phyloP scores from a whole-genome alignment of 257 asterid genomes.

The Orobanche coerulescens region DNA sequence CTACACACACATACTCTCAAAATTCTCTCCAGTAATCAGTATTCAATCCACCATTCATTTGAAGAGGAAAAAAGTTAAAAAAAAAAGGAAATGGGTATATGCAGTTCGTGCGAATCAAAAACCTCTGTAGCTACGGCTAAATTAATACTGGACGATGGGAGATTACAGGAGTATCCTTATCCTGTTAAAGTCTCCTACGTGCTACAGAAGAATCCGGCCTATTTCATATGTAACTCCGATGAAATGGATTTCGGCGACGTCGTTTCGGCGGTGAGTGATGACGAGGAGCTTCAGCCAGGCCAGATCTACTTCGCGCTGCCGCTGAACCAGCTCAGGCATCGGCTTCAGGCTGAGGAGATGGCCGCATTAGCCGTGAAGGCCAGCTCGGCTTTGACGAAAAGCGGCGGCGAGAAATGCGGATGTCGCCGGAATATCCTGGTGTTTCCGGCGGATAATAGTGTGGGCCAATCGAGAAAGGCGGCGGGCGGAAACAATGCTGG shows the following conservation, averaged over 20 bases:
- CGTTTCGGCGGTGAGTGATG: slow-evolving; percentile 55
- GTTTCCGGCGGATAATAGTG: slow-evolving; percentile 26
- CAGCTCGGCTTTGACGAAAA: slow-evolving; percentile 64
- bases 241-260: slow-evolving; percentile 86
- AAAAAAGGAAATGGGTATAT: slow-evolving; percentile 49
- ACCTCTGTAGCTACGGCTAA: slow-evolving; percentile 72
- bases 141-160: slow-evolving; percentile 59
- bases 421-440: slow-evolving; percentile 36
- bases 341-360: slow-evolving; percentile 82
- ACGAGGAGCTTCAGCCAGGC: slow-evolving; percentile 74
- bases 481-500: slow-evolving; percentile 16
- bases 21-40: background rate
- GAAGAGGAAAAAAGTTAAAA: background rate
- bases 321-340: slow-evolving; percentile 41
- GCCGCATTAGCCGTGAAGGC: slow-evolving; percentile 98
- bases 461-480: slow-evolving; percentile 23
- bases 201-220: slow-evolving; percentile 54
- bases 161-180: slow-evolving; percentile 66
- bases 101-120: slow-evolving; percentile 78
- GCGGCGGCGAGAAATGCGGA: slow-evolving; percentile 50
- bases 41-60: background rate
- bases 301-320: slow-evolving; percentile 89
- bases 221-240: slow-evolving; percentile 82
- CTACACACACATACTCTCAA: background rate
- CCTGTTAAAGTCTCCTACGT: slow-evolving; percentile 73